Conservation (phyloP, 768 basidiomycete genomes). For the Boletus sensibilis region DNA sequence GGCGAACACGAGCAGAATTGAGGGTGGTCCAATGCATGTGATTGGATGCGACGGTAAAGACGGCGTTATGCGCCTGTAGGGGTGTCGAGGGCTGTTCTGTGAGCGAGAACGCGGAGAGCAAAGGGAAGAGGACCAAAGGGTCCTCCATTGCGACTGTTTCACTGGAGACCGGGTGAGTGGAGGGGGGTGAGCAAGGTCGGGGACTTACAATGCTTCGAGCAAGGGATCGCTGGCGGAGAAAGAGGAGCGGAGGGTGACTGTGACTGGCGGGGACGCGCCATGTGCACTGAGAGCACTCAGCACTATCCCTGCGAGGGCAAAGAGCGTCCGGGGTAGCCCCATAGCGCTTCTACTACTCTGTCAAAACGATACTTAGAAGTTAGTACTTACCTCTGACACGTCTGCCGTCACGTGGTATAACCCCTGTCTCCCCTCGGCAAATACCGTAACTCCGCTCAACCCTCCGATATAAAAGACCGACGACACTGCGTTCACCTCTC, state of each 20-base stretch:
- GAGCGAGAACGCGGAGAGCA: slow-evolving; percentile 61
- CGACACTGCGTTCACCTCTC: neutral
- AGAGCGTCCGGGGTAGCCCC: slow-evolving; percentile 10
- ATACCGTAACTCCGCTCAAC: slow-evolving; percentile 19
- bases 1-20: slow-evolving; percentile 63
- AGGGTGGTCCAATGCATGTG: slow-evolving; percentile 50
- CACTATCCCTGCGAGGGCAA: slow-evolving; percentile 18
- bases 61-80: slow-evolving; percentile 46
- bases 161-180: slow-evolving; percentile 40
- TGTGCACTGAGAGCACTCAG: slow-evolving; percentile 13
- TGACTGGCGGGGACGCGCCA: slow-evolving; percentile 32
- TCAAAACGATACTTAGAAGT: neutral
- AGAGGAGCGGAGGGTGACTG: slow-evolving; percentile 30
- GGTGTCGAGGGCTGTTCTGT: slow-evolving; percentile 39
- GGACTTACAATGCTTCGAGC: slow-evolving; percentile 32
- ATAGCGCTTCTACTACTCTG: neutral
- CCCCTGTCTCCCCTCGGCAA: slow-evolving; percentile 7
- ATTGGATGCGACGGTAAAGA: slow-evolving; percentile 38
- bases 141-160: slow-evolving; percentile 80
- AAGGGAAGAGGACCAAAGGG: slow-evolving; percentile 69
- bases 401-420: slow-evolving; percentile 19
- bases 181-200: neutral
- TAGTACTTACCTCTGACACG: slow-evolving; percentile 15
- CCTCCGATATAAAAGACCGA: slow-evolving; percentile 6
- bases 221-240: slow-evolving; percentile 28